A percentile compares a stretch with the other conserved stretches of the same genome.
Evolutionary conservation across 805 yeast genomes (phyloP).

Genomic region (Kazachstania bromeliacearum): DNA sequence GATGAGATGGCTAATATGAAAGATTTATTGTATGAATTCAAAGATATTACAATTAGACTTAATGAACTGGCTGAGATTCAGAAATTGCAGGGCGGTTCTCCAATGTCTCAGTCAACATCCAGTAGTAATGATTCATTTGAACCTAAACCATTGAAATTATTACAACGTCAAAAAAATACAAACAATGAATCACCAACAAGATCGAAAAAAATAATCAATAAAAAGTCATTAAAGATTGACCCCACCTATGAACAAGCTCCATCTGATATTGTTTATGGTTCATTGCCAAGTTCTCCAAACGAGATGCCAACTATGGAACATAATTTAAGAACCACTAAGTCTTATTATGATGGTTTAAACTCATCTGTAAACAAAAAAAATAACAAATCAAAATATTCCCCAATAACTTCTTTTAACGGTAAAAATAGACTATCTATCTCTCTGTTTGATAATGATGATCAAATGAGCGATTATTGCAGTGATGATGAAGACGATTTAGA

Average conservation of each 20-base stretch:
- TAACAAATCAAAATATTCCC: conserved; percentile 3
- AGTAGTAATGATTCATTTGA: conserved; percentile 13
- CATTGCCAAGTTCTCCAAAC: conserved; percentile 17
- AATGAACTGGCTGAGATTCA: conserved; percentile 16
- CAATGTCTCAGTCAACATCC: conserved; percentile 13
- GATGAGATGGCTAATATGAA: conserved; percentile 13
- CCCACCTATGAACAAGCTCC: no score
- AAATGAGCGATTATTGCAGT: not conserved
- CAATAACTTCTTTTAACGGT: conserved; percentile 25
- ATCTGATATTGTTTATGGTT: not conserved
- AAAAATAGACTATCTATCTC: conserved; percentile 28
- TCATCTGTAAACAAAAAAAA: conserved; percentile 5
- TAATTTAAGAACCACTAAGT: conserved; percentile 17
- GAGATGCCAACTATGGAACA: conserved; percentile 1
- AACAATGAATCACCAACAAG: not conserved
- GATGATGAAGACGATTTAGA: conserved; percentile 6
- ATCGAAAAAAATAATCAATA: not conserved
- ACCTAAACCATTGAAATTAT: conserved; percentile 22
- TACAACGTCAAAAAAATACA: conserved; percentile 10
- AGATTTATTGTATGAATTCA: conserved; percentile 21
- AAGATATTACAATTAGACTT: conserved; percentile 17
- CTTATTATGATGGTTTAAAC: conserved; percentile 23
- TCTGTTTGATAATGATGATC: conserved; percentile 19
- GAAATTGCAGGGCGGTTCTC: not conserved
- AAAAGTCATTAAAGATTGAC: no score